Evolutionary conservation across 1,284 basidiomycete species (phyloP).

Genomic region (Melampsora larici-populina): DNA sequence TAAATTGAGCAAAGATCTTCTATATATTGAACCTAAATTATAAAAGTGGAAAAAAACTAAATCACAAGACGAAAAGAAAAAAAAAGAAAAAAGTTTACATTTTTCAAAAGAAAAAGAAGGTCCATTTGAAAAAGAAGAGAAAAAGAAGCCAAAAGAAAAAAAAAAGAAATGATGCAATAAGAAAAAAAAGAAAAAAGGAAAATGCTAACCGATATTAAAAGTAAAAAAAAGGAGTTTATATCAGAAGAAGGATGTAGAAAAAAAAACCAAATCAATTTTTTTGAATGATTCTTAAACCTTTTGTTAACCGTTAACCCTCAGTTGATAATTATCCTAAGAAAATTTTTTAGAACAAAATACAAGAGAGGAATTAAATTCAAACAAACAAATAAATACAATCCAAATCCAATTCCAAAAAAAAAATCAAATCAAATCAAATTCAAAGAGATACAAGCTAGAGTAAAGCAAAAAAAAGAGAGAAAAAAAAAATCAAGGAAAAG

Average conservation of each 20-base stretch:
- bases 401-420: not conserved
- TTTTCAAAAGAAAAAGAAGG: too few species aligned
- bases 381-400: not conserved
- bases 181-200: not conserved
- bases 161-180: too few species aligned
- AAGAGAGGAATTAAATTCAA: not conserved
- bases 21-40: too few species aligned
- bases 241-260: too few species aligned
- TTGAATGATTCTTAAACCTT: too few species aligned
- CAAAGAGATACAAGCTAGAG: not conserved
- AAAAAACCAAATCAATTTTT: too few species aligned
- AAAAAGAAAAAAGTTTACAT: too few species aligned
- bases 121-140: not conserved
- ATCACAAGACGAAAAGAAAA: too few species aligned
- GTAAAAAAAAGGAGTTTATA: not conserved
- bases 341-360: not conserved
- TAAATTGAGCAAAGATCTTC: too few species aligned
- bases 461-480: not conserved
- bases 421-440: not conserved
- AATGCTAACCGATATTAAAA: not conserved
- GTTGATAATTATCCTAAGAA: too few species aligned
- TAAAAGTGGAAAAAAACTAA: too few species aligned
- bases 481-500: not conserved
- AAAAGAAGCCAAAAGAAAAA: constrained; percentile 5
- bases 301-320: too few species aligned